Evolutionary conservation across 345 rosid genomes (phyloP).

Genomic region (Eucalyptus marginata): DNA sequence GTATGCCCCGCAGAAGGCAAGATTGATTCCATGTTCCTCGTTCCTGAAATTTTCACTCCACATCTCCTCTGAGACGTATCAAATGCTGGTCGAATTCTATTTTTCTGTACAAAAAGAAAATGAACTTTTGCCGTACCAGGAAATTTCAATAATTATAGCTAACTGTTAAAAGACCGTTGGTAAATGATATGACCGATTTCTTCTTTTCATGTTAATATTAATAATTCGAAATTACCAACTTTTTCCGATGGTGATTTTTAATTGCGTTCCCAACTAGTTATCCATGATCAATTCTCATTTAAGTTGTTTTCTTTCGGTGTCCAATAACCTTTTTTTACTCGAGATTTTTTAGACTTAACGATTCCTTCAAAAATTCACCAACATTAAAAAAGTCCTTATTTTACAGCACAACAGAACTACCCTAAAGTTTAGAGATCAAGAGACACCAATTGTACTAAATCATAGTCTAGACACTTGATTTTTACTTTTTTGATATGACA

Average conservation of each 20-base stretch:
- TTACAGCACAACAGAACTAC: fast-evolving
- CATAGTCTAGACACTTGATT: not conserved
- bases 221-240: not conserved
- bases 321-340: not conserved
- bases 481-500: not conserved
- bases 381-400: too few species aligned
- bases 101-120: not conserved
- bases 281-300: not conserved
- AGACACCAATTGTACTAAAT: not conserved
- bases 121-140: not conserved
- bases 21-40: not conserved
- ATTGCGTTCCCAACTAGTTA: not conserved
- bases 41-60: not conserved
- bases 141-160: not conserved
- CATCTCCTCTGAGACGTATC: not conserved
- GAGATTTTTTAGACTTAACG: not conserved
- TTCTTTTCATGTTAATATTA: not conserved
- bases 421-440: not conserved
- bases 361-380: not conserved
- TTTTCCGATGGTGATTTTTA: not conserved
- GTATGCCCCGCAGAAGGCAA: not conserved
- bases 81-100: not conserved
- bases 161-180: not conserved
- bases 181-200: not conserved
- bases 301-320: not conserved